These are phyloP conservation scores for Colletotrichum filicis DNA, from an alignment of 2,329 filamentous ascomycete species.

Conservation along the genomic window DNA sequence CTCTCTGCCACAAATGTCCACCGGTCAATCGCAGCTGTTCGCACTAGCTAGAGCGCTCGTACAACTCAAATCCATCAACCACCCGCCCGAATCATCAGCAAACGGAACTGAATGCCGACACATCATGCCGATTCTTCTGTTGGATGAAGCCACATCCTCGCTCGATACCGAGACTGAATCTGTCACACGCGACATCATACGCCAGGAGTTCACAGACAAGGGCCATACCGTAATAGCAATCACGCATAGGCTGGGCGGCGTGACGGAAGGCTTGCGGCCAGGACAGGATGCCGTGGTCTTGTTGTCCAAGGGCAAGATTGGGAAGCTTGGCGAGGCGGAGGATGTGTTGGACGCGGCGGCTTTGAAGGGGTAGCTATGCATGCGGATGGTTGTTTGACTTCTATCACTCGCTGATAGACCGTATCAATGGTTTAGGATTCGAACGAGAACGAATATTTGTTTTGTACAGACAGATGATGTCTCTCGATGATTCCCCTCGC, in stretches of 20 bases:
- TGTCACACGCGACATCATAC: neutral
- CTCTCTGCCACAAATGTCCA: slow-evolving; percentile 18
- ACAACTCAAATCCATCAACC: neutral
- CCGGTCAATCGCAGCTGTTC: slow-evolving; percentile 10
- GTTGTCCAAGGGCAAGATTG: neutral
- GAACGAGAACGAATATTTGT: neutral
- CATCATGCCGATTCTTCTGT: slow-evolving; percentile 56
- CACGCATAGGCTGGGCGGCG: neutral
- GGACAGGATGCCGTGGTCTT: neutral
- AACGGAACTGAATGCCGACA: neutral
- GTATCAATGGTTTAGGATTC: neutral
- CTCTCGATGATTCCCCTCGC: too few relatives aligned
- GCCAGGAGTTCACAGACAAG: neutral
- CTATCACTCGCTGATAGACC: neutral
- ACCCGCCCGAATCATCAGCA: neutral
- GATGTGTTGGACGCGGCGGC: neutral
- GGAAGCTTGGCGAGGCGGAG: neutral
- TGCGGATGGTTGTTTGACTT: neutral
- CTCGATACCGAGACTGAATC: slow-evolving; percentile 67
- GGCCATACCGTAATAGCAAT: neutral
- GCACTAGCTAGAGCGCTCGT: slow-evolving; percentile 15
- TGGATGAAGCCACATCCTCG: slow-evolving; percentile 71
- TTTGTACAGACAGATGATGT: neutral
- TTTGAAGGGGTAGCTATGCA: neutral
- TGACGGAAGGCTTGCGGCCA: neutral